Conservation (phyloP, 768 basidiomycete species). For the Ramaria sp. region DNA sequence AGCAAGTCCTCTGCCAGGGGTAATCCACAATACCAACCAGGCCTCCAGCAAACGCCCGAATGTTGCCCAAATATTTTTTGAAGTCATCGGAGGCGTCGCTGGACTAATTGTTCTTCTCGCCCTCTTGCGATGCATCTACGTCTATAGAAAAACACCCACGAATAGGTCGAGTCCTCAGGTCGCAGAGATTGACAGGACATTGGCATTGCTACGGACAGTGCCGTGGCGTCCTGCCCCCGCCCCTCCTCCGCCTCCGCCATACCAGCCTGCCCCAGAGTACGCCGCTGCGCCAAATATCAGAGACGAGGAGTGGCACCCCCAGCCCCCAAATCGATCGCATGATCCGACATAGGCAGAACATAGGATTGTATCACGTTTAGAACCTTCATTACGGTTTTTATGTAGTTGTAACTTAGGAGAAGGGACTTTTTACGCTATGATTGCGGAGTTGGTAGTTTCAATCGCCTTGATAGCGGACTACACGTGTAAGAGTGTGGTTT, state of each 20-base stretch:
- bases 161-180: conserved; percentile 1
- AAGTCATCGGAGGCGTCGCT: conserved; percentile 1
- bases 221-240: neutral
- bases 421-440: no score
- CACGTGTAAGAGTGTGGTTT: no score
- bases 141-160: conserved; percentile 4
- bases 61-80: conserved; percentile 6
- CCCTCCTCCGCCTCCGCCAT: conserved; percentile 4
- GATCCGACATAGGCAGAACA: neutral
- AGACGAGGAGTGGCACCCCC: neutral
- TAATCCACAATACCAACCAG: neutral
- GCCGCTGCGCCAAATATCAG: neutral
- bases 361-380: neutral
- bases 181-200: neutral
- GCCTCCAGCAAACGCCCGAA: neutral
- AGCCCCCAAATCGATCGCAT: neutral
- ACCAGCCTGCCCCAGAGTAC: conserved; percentile 8
- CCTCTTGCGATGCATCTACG: conserved; percentile 4
- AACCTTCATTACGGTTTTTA: no score
- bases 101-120: conserved; percentile 4
- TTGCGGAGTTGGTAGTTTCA: no score
- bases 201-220: neutral
- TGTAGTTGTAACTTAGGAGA: neutral
- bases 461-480: no score
- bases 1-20: neutral